phyloP scores from a whole-genome alignment of 192 early-diverging fungal genomes.

The Powellomyces hirtus region DNA sequence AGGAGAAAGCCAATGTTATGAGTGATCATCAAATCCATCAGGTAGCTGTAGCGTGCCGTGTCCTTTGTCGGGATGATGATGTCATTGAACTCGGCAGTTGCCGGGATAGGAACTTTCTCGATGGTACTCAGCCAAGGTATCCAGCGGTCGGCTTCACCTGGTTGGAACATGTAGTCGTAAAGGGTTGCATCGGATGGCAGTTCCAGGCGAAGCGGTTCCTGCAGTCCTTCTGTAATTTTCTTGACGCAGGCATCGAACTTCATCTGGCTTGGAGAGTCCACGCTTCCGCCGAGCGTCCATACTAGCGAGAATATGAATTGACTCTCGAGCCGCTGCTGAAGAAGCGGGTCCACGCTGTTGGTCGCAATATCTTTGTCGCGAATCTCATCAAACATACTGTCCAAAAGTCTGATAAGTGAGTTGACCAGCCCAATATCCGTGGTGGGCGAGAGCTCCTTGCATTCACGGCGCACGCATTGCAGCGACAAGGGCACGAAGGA shows the following conservation, averaged over 20 bases:
- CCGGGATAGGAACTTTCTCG: conserved; percentile 38
- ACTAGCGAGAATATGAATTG: conserved; percentile 51
- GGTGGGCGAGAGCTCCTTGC: conserved; percentile 60
- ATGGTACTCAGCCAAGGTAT: conserved; percentile 55
- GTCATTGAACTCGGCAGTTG: conserved; percentile 55
- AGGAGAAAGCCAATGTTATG: conserved; percentile 50
- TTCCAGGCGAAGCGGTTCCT: conserved; percentile 16
- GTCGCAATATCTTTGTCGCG: conserved; percentile 28
- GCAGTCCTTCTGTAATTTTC: conserved; percentile 10
- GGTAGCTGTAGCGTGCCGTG: conserved; percentile 59
- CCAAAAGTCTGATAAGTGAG: conserved; percentile 48
- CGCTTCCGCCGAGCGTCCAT: conserved; percentile 59
- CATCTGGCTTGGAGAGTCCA: conserved; percentile 47
- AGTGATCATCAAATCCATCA: conserved; percentile 56
- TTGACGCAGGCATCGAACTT: conserved; percentile 49
- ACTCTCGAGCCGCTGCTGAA: conserved; percentile 36
- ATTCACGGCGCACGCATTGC: conserved; percentile 42
- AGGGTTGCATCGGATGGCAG: conserved; percentile 45
- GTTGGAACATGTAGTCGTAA: conserved; percentile 56
- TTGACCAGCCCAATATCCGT: conserved; percentile 62
- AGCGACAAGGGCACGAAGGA: conserved; percentile 43
- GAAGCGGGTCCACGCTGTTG: conserved; percentile 3
- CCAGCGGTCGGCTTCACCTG: conserved; percentile 40
- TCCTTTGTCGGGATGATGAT: conserved; percentile 65
- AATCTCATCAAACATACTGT: conserved; percentile 49